Base-by-base conservation (phyloP, 768 basidiomycete genomes). In the Trametes sanguinea region DNA sequence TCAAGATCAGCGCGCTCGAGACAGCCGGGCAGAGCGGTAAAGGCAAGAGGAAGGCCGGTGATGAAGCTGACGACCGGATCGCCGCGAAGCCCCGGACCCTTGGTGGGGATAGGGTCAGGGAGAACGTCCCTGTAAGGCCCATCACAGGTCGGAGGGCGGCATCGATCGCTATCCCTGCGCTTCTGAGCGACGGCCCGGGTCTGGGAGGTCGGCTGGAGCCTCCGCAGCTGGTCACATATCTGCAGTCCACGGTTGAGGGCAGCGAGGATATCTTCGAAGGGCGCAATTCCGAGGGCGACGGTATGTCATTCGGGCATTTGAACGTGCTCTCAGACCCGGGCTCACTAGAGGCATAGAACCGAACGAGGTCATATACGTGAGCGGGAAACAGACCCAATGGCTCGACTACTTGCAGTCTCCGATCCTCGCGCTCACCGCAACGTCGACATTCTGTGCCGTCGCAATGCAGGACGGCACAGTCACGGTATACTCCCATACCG, bases 391-490 rank as follows among this genome's bases (percentile, higher is more conserved):
- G 61, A 89, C 86, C 10, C 85, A 90, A 56, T 98, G 95, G 94
- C 74, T 95, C 46, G 95, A 98, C 74, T 98, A 91, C 74, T 69
- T 96, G 7, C 85, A 90, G 1, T 84, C 83, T 2, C 87, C 89
- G 29, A 85, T 85, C n/a, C 72, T 95, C 14, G 77, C 80, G 1
- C 69, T 92, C 51, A 85, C 86, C 4, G 86, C 86, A 0, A 88
- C 92, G 0, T 69, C 73, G 11, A 69, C 68, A 2, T 94, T 92
- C 70, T 88, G 87, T 67, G 95, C 92, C 6, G 90, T 84, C 4
- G 90, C 86, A 0, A 81, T 84, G 76, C 82, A 88, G 64, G 94
- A 97, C 72, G 92, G 91, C 0, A 82, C 81, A 3, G 76, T 98
- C n/a, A 83, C 81, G 63, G 84, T 96, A 9, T 98, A 98, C 75